phyloP scores from a whole-genome alignment of 1,284 basidiomycete genomes.

The Cryptococcus sp. region DNA sequence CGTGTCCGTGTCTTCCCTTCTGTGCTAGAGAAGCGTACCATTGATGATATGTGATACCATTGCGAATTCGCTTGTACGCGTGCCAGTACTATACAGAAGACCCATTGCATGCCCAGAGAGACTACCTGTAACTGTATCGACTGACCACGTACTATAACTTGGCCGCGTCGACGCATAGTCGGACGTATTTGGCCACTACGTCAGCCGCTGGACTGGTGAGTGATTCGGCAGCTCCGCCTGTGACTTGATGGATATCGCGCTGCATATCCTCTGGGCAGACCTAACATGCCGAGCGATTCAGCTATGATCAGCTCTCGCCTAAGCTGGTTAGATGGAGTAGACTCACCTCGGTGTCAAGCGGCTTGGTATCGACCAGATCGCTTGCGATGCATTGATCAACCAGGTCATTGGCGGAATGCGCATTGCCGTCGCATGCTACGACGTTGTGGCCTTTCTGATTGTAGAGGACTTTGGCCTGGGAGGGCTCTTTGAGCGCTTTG shows the following conservation, averaged over 20 bases:
- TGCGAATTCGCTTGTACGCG: too few species aligned
- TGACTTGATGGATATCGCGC: slow-evolving; percentile 6
- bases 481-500: slow-evolving; percentile 5
- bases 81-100: too few species aligned
- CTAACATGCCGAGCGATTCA: not conserved
- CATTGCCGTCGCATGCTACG: slow-evolving; percentile 11
- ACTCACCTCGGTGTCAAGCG: slow-evolving; percentile 15
- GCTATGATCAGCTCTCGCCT: not conserved
- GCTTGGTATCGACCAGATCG: slow-evolving; percentile 8
- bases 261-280: slow-evolving; percentile 16
- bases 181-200: slow-evolving; percentile 14
- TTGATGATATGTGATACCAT: too few species aligned
- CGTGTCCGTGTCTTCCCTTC: too few species aligned
- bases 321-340: not conserved
- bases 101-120: too few species aligned
- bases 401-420: slow-evolving; percentile 3
- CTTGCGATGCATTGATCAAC: slow-evolving; percentile 15
- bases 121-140: too few species aligned
- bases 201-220: not conserved
- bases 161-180: slow-evolving; percentile 11
- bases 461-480: slow-evolving; percentile 7
- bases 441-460: slow-evolving; percentile 12
- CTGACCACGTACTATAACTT: too few species aligned
- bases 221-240: not conserved
- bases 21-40: too few species aligned